Base-by-base conservation (phyloP, 257 asterid species). In the Linaria vulgaris region DNA sequence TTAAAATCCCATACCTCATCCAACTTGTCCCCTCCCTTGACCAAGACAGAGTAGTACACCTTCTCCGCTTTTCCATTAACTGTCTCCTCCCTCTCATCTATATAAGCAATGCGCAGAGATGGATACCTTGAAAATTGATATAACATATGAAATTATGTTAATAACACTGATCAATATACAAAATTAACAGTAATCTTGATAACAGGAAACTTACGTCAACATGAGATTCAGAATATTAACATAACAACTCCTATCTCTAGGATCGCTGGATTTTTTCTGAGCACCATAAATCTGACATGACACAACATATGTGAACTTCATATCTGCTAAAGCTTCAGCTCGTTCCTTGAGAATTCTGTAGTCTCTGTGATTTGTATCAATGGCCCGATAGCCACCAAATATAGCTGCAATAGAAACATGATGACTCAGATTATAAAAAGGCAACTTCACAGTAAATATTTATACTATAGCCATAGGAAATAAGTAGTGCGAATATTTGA, bases 281-380 rank as follows among this genome's bases (percentile, higher is more conserved):
- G 84, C 80, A 58, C 99, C 99, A 67, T 94, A 94, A 69, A 87
- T 73, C 78, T 94, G 99, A 73, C 99, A 94, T 24, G 99, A 94
- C 52, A 94, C 99, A 52, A 94, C 94, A 70, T 94, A 94, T 60
- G 99, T 94, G 74, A 94, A 94, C 76, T 94, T 94, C 82, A 90
- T 58, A 83, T 94, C 97, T 23, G 99, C 99, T 76, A 90, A 77
- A 67, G 99, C 99, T 62, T 84, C 85, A 41, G 94, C 92, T 56
- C 56, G 76, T 74, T 80, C 95, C 88, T 77, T 82, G 61, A 85
- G 82, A 53, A 12, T 69, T 72, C 72, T 82, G 82, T 78, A 79
- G 61, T 78, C 82, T 49, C 67, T 62, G 46, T 84, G 78, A 56
- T 70, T 79, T 68, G 46, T 72, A 71, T 85, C 91, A 66, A 79